Evolutionary conservation across 495 filamentous ascomycete species (phyloP).

Genomic region (Penicillium arizonense): DNA sequence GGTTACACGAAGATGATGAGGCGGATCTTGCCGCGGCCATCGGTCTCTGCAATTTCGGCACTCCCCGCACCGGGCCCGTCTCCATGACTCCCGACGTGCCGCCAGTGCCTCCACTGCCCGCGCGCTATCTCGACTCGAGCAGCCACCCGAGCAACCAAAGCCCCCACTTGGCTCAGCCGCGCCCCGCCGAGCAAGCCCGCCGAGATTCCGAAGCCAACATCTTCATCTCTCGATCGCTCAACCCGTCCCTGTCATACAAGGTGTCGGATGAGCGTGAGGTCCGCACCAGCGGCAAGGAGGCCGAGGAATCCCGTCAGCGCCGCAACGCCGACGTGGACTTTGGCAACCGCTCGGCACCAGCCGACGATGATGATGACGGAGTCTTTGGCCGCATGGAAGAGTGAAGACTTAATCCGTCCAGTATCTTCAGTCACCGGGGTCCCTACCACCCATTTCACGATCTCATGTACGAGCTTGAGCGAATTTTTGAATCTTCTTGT

Average conservation of each 20-base stretch:
- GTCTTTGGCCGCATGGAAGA: slow-evolving; percentile 97
- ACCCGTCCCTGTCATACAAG: slow-evolving; percentile 50
- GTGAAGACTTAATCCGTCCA: slow-evolving; percentile 37
- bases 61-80: slow-evolving; percentile 68
- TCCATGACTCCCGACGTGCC: slow-evolving; percentile 74
- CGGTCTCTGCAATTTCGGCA: slow-evolving; percentile 88
- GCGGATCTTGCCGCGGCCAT: slow-evolving; percentile 80
- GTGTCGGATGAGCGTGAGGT: slow-evolving; percentile 48
- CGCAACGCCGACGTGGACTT: slow-evolving; percentile 77
- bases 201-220: slow-evolving; percentile 34
- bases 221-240: slow-evolving; percentile 41
- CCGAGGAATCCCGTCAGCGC: slow-evolving; percentile 46
- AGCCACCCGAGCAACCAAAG: slow-evolving; percentile 28
- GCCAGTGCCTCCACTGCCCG: slow-evolving; percentile 82
- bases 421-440: background rate
- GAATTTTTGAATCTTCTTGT: slow-evolving; percentile 35
- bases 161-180: slow-evolving; percentile 25
- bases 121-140: slow-evolving; percentile 40
- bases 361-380: slow-evolving; percentile 91
- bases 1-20: slow-evolving; percentile 60
- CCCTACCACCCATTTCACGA: slow-evolving; percentile 23
- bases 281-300: slow-evolving; percentile 30
- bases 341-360: slow-evolving; percentile 60
- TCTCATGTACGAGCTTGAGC: slow-evolving; percentile 45
- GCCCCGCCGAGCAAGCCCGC: slow-evolving; percentile 40